These are phyloP conservation scores for Chlorophyllum brunneum DNA, from an alignment of 768 basidiomycete species.

Conservation along the genomic window DNA sequence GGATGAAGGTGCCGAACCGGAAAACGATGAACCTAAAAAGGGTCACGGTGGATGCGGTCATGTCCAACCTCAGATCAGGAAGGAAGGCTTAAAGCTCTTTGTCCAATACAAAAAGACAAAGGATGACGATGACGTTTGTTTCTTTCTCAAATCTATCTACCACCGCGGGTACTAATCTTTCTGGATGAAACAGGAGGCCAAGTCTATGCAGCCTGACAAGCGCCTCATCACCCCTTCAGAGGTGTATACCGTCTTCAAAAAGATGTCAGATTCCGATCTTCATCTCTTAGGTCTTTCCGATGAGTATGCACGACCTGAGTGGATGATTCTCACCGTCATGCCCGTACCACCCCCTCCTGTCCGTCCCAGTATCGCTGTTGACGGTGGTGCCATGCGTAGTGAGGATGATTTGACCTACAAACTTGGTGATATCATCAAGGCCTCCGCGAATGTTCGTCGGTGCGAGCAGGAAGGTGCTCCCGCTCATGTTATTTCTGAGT, in stretches of 20 bases:
- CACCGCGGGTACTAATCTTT: conserved; percentile 15
- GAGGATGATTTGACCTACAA: conserved; percentile 99
- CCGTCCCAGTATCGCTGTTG: conserved; percentile 95
- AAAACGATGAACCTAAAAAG: conserved; percentile 71
- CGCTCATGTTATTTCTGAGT: conserved; percentile 91
- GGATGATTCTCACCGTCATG: conserved; percentile 99
- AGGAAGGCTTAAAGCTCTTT: conserved; percentile 94
- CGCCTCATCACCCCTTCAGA: conserved; percentile 80
- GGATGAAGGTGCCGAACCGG: conserved; percentile 74
- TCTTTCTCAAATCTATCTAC: conserved; percentile 1
- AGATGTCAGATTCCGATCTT: conserved; percentile 89
- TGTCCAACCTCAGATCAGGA: conserved; percentile 82
- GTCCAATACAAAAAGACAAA: conserved; percentile 93
- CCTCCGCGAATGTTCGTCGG: conserved; percentile 86
- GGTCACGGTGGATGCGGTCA: conserved; percentile 99
- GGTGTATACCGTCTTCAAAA: conserved; percentile 92
- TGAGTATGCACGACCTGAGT: conserved; percentile 95
- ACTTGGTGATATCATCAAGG: conserved; percentile 93
- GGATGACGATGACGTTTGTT: conserved; percentile 88
- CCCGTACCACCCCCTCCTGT: conserved; percentile 98
- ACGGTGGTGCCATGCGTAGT: conserved; percentile 93
- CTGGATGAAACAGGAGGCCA: conserved; percentile 55
- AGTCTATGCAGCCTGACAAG: conserved; percentile 79
- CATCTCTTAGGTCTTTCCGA: conserved; percentile 88
- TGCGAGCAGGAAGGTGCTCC: conserved; percentile 97